Evolutionary conservation across 176 grass and related monocot genomes (phyloP).

Genomic region (Carex kokanica): DNA sequence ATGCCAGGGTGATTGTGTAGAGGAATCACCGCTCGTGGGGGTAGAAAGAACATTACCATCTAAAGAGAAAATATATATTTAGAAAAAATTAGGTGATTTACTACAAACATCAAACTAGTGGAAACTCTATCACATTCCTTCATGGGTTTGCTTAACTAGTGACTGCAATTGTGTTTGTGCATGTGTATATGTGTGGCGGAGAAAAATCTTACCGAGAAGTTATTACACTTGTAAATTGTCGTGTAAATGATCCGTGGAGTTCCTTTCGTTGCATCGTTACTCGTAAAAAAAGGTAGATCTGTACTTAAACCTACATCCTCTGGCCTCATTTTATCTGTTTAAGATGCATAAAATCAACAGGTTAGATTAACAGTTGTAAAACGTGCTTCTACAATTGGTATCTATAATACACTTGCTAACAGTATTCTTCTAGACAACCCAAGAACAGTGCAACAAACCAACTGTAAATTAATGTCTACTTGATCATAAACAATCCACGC

Average conservation of each 20-base stretch:
- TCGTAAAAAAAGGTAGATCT: conserved; percentile 47
- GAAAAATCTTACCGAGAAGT: conserved; percentile 56
- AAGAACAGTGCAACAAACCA: neutral
- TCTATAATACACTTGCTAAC: neutral
- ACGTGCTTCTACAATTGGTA: neutral
- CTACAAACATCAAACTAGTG: neutral
- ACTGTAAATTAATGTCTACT: neutral
- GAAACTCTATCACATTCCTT: neutral
- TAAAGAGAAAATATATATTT: conserved; percentile 27
- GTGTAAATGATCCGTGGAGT: conserved; percentile 49
- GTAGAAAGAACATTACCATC: conserved; percentile 84
- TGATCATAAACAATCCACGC: neutral
- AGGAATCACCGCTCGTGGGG: conserved; percentile 64
- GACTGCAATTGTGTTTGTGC: neutral
- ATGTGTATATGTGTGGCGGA: neutral
- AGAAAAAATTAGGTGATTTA: neutral
- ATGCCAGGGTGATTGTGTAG: conserved; percentile 93
- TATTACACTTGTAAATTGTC: conserved; percentile 51
- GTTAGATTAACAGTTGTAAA: neutral
- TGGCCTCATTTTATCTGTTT: conserved; percentile 71
- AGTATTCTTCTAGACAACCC: neutral
- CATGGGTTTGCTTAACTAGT: neutral
- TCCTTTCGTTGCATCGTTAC: conserved; percentile 7
- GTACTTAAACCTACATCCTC: conserved; percentile 63
- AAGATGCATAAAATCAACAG: neutral